A percentile compares a stretch with the other conserved stretches of the same genome.
Evolutionary conservation across 345 rosid genomes (phyloP).

Genomic region (Rhodamnia argentea): DNA sequence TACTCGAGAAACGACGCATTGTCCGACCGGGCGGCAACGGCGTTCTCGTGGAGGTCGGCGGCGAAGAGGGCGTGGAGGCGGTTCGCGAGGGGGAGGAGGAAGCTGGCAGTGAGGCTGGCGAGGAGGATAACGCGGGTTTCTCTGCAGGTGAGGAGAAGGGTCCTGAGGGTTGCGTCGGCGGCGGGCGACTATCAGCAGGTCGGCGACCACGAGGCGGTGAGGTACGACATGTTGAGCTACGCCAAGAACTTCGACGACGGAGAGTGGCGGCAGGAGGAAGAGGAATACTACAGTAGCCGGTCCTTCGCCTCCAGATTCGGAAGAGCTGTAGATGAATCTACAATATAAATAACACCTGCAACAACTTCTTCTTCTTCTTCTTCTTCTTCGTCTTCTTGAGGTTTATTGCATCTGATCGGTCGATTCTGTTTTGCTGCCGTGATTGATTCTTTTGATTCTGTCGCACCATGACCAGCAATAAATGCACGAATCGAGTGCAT

Average conservation of each 20-base stretch:
- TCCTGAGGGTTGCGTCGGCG: not conserved
- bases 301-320: conserved; percentile 7
- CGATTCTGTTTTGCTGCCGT: not conserved
- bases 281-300: not conserved
- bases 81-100: not conserved
- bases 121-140: not conserved
- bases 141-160: not conserved
- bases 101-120: not conserved
- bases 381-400: not conserved
- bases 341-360: not conserved
- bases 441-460: not conserved
- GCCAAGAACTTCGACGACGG: conserved; percentile 17
- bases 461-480: not conserved
- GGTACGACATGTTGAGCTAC: conserved; percentile 5
- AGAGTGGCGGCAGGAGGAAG: conserved; percentile 12
- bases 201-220: not conserved
- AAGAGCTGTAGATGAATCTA: not conserved
- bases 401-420: not conserved
- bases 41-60: not conserved
- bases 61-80: conserved; percentile 1
- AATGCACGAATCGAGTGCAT: no score
- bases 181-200: not conserved
- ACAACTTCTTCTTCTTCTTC: not conserved
- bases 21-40: not conserved
- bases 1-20: not conserved